Evolutionary conservation across 2,329 filamentous ascomycete species (phyloP).

Genomic region (Aspergillus japonicus): DNA sequence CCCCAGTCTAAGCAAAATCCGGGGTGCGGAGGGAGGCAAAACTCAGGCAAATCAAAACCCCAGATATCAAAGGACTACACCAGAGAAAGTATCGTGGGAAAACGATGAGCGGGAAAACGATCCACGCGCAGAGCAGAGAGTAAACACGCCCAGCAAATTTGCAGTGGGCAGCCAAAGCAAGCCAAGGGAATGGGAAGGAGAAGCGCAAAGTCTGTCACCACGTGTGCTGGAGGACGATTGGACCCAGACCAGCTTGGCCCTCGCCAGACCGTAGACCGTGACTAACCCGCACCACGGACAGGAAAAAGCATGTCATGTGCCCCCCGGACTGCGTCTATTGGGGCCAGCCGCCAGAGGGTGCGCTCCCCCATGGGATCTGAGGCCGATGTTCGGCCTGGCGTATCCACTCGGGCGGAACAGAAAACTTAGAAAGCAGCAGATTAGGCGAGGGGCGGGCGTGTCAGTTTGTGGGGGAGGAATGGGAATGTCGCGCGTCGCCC

Average conservation of each 20-base stretch:
- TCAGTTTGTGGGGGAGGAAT: not conserved
- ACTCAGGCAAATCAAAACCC: conserved; percentile 3
- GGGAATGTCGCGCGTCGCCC: not conserved
- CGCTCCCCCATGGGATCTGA: not conserved
- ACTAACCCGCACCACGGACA: not conserved
- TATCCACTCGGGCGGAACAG: not conserved
- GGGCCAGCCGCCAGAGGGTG: not conserved
- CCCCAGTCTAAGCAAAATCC: not conserved
- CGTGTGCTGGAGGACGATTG: not conserved
- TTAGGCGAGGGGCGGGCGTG: not conserved
- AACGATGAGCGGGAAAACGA: conserved; percentile 4
- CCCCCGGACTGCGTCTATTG: not conserved
- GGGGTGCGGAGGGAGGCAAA: conserved; percentile 1
- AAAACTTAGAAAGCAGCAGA: not conserved
- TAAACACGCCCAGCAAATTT: not conserved
- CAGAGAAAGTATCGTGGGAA: not conserved
- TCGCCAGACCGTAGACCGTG: not conserved
- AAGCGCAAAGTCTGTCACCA: not conserved
- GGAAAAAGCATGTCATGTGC: not conserved
- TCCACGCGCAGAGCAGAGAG: not conserved
- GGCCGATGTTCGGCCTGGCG: not conserved
- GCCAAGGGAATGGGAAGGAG: not conserved
- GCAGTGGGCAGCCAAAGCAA: not conserved
- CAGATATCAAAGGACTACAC: conserved; percentile 1
- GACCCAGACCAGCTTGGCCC: not conserved